Base-by-base conservation (phyloP, 805 yeast genomes). In the Scheffersomyces coipomensis region DNA sequence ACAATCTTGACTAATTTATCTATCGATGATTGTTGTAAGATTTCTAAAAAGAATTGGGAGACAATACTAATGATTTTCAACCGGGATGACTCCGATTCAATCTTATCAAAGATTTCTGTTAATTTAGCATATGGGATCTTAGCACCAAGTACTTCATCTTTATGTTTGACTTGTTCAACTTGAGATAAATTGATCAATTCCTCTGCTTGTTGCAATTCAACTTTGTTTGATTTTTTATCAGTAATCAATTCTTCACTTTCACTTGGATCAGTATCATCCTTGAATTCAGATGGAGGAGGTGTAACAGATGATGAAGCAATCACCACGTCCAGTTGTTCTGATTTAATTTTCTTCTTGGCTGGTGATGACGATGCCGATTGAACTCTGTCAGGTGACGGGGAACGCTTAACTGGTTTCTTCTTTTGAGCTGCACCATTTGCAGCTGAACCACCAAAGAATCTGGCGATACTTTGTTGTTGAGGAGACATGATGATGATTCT, bases 51-150 rank as follows among this genome's bases (percentile, higher is more conserved):
- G 57, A 90, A 85, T 34, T 79, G 82, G 0, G 95, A 77, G 12
- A 91, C 82, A 39, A 78, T 66, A 31, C 86, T 81, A 16, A 86
- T 78, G 54, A 90, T 91, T 48, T 88, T 87, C 35, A 93, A 72
- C 35, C 99, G 71, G 16, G 90, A 87, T 2, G 96, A 73, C 23
- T 89, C 95, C 1, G 73, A 62, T 55, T 90, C 98, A 37, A 93
- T 75, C 40, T 76, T 70, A 44, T 85, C 88, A 64, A 91, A 91
- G 3, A 86, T 77, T 5, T 76, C 75, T 19, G 85, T 76, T 25
- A 84, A 51, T 18, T 70, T 65, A 2, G 68, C 52, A 44, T 66
- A 69, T 2, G 63, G 58, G 17, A 68, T 56, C 10, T 37, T 33
- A 15, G 30, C 23, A 8, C 27, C 24, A 12, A 32, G 29, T 4